phyloP scores from a whole-genome alignment of 306 rosid species.

The Prunus campanulata region DNA sequence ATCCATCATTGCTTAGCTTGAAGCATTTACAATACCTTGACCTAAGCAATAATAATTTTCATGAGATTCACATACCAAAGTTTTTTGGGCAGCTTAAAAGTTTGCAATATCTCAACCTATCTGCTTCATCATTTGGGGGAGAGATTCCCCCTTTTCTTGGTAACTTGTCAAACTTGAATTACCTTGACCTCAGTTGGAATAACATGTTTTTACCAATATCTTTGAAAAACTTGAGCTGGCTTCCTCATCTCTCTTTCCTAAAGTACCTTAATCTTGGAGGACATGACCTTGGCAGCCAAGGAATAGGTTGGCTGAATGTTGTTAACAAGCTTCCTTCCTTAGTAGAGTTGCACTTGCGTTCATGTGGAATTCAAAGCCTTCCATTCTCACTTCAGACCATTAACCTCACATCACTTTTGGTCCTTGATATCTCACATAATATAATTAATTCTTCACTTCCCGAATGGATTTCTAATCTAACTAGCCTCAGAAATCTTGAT shows the following conservation, averaged over 20 bases:
- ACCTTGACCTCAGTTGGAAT: conserved; percentile 19
- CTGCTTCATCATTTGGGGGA: conserved; percentile 23
- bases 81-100: conserved; percentile 32
- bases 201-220: too few relatives aligned
- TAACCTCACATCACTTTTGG: background rate
- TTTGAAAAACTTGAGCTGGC: conserved; percentile 20
- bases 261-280: conserved; percentile 23
- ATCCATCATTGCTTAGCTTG: conserved; percentile 31
- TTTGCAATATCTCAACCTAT: conserved; percentile 35
- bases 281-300: conserved; percentile 21
- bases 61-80: conserved; percentile 15
- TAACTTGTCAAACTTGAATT: conserved; percentile 3
- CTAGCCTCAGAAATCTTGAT: background rate
- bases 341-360: too few relatives aligned
- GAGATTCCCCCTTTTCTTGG: background rate
- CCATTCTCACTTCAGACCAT: background rate
- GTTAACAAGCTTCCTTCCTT: conserved; percentile 9
- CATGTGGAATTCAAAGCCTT: background rate
- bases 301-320: conserved; percentile 5
- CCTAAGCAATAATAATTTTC: conserved; percentile 34
- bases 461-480: background rate
- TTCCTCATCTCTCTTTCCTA: conserved; percentile 31
- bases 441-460: background rate
- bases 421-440: background rate
- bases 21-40: conserved; percentile 32